Base-by-base conservation (phyloP, 306 rosid genomes). In the Sindora glabra region DNA sequence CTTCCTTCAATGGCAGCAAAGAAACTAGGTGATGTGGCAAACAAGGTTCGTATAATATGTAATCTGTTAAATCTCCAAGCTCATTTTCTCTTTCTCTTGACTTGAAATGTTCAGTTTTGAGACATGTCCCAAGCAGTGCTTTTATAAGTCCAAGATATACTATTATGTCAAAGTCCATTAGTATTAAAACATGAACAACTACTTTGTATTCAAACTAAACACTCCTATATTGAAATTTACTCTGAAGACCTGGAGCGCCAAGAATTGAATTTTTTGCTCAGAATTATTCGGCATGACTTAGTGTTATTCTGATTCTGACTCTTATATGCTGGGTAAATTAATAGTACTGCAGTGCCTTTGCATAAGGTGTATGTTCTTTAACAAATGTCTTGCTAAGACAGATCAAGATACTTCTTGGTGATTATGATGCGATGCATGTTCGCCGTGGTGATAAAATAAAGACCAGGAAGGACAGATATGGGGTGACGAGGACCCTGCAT, bases 381-480 rank as follows among this genome's bases (percentile, higher is more conserved):
- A 6, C 64, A 61, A 50, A 36, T 58, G 18, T 66, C 72, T 73
- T 25, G 33, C 70, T 32, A 48, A 8, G 16, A 36, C 74, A 87
- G 95, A 68, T 87, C 61, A 81, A 79, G 52, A 76, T 56, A 11
- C 58, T 26, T 21, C 95, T 81, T 26, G 85, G 86, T 19, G 81
- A 84, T 50, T 87, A 81, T 65, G 89, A 82, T 49, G 95, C 97
- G 72, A 84, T 94, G 54, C 99, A 94, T 77, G 99, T 89, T 69
- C 97, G 97, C 52, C 99, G 97, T 10, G 99, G 99, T 18, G 99
- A 94, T 77, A 89, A 82, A 77, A 67, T 94, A 67, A 94, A 86
- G 74, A 94, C 84, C 29, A 80, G 99, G 84, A 94, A 77, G 75
- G 99, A 94, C 72, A 80, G 94, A 68, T 78, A 80, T 75, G 99